phyloP scores from a whole-genome alignment of 129 eudicot genomes.

The Chrysanthemum makinoi region DNA sequence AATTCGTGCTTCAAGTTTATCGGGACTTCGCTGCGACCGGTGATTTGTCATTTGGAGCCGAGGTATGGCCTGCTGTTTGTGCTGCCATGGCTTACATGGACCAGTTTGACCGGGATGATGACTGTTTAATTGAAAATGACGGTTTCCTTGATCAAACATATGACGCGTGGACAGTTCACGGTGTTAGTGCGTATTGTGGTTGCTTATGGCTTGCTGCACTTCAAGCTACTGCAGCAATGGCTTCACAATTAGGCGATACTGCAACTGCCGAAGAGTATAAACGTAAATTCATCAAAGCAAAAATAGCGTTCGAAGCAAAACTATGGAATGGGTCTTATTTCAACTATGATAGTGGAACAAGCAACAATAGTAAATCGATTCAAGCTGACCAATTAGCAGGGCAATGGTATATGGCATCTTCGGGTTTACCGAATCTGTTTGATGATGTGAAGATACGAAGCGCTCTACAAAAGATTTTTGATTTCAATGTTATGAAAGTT shows the following conservation, averaged over 20 bases:
- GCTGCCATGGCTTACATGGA: slow-evolving; percentile 98
- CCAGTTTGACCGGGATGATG: slow-evolving; percentile 74
- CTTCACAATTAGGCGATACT: slow-evolving; percentile 69
- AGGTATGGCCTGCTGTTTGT: slow-evolving; percentile 94
- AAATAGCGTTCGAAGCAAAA: slow-evolving; percentile 61
- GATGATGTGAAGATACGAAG: slow-evolving; percentile 63
- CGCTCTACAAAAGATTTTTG: slow-evolving; percentile 66
- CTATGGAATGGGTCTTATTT: slow-evolving; percentile 95
- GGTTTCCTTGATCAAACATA: slow-evolving; percentile 98
- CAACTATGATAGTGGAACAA: slow-evolving; percentile 91
- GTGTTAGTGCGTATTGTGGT: slow-evolving; percentile 94
- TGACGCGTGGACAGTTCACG: slow-evolving; percentile 97
- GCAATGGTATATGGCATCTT: slow-evolving; percentile 91
- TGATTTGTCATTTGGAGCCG: slow-evolving; percentile 76
- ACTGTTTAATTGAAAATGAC: slow-evolving; percentile 82
- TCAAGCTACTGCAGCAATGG: slow-evolving; percentile 96
- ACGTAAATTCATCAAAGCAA: slow-evolving; percentile 58
- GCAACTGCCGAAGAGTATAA: slow-evolving; percentile 67
- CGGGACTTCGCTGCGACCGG: slow-evolving; percentile 90
- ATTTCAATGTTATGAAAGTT: slow-evolving; percentile 87
- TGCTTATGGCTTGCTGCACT: slow-evolving; percentile 93
- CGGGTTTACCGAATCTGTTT: slow-evolving; percentile 84
- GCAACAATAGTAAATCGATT: slow-evolving; percentile 86
- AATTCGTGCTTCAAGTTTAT: slow-evolving; percentile 93
- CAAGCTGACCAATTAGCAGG: slow-evolving; percentile 98